Base-by-base conservation (phyloP, 805 yeast genomes). In the Pichia occidentalis region DNA sequence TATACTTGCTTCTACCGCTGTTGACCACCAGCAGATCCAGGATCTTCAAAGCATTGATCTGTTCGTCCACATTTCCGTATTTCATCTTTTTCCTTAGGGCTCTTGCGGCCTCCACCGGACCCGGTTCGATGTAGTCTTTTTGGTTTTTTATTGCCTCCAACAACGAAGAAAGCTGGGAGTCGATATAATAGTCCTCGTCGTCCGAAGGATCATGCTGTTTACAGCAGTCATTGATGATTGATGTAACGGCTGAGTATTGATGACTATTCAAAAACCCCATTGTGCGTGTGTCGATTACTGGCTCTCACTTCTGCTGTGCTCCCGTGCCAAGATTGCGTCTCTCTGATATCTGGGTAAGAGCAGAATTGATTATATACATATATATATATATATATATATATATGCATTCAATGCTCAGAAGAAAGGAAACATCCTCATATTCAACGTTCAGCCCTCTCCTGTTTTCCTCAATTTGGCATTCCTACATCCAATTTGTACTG, bases 71-170 rank as follows among this genome's bases (percentile, higher is more conserved):
- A 2, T 68, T 53, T n/a, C 97, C 97, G 54, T 90, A 83, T 61
- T 94, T 92, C 54, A 92, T 63, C 52, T 79, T 77, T 67, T 92
- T 92, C 35, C 98, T 71, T 17, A 92, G 63, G 1, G 95, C 94
- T 29, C 97, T 68, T 0, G 97, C 97, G 2, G 94, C 90, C 57
- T 92, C 99, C 24, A 67, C 59, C 34, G 79, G 65, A 6, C 79
- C 70, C 1, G 58, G 54, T 35, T 56, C 60, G 13, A 35, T 14
- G 11, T 29, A 29, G 29, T 49, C 49, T 12, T 38, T 45, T 37
- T 67, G 65, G 20, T 65, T 47, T 33, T 56, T 59, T 37, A 75
- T 70, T 19, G 77, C 67, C 32, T 79, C 77, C 24, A 81, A 48
- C 32, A 83, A 64, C 44, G 75, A 82, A 12, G 75, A 65, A 29